Evolutionary conservation across 495 filamentous ascomycete species (phyloP).

Genomic region (Tuber magnatum): DNA sequence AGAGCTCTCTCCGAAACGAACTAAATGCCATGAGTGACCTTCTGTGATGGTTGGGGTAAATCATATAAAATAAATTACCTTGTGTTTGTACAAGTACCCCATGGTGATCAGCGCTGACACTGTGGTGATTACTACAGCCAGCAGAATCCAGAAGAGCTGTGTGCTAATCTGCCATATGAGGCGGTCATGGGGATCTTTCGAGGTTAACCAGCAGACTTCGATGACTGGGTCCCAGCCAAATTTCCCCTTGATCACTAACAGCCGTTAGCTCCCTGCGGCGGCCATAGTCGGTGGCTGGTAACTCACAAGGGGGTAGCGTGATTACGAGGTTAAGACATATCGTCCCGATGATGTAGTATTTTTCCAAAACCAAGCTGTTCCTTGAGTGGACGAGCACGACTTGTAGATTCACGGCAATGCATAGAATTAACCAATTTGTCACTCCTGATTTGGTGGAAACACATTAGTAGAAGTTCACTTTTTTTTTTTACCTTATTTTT

Average conservation of each 20-base stretch:
- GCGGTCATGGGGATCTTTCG: slow-evolving; percentile 9
- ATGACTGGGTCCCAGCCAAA: slow-evolving; percentile 36
- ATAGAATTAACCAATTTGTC: slow-evolving; percentile 33
- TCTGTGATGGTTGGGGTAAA: background rate
- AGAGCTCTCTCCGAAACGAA: slow-evolving; percentile 13
- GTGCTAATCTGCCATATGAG: slow-evolving; percentile 30
- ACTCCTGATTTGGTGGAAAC: slow-evolving; percentile 10
- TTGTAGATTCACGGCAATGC: slow-evolving; percentile 32
- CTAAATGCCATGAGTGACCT: background rate
- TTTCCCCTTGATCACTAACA: slow-evolving; percentile 26
- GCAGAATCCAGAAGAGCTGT: slow-evolving; percentile 31
- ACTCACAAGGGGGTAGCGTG: slow-evolving; percentile 28
- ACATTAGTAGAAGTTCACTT: background rate
- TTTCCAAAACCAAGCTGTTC: slow-evolving; percentile 20
- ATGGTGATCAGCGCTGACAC: slow-evolving; percentile 19
- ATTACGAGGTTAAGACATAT: slow-evolving; percentile 25
- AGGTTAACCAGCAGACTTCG: slow-evolving; percentile 30
- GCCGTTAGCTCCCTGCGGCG: background rate
- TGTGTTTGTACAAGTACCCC: slow-evolving; percentile 28
- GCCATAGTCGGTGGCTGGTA: background rate
- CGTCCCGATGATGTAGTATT: slow-evolving; percentile 28
- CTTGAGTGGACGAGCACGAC: slow-evolving; percentile 33
- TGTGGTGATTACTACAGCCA: slow-evolving; percentile 23
- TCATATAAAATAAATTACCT: slow-evolving; percentile 5
- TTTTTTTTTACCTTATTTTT: background rate